phyloP scores from a whole-genome alignment of 345 rosid genomes.

The Cochlearia excelsa region DNA sequence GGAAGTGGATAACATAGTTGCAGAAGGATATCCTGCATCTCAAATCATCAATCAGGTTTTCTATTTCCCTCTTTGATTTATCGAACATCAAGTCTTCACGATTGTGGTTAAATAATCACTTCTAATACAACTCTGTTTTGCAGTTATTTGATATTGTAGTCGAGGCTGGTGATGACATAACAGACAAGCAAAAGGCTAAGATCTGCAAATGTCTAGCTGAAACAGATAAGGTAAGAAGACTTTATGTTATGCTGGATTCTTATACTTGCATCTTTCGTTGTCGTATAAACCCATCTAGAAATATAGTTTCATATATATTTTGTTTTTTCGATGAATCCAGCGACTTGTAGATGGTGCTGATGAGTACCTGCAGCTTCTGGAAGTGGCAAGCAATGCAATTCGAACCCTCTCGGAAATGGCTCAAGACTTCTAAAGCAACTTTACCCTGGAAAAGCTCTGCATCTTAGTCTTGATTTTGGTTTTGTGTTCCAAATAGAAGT shows the following conservation, averaged over 20 bases:
- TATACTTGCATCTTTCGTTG: background rate
- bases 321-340: conserved; percentile 45
- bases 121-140: conserved; percentile 26
- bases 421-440: conserved; percentile 39
- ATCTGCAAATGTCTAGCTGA: conserved; percentile 71
- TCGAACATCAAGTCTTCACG: background rate
- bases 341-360: conserved; percentile 90
- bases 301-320: background rate
- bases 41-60: conserved; percentile 79
- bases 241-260: background rate
- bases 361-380: conserved; percentile 92
- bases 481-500: too few species aligned
- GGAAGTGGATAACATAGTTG: conserved; percentile 72
- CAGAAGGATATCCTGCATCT: conserved; percentile 90
- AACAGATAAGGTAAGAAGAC: conserved; percentile 68
- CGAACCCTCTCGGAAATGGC: conserved; percentile 74
- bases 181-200: conserved; percentile 90
- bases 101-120: background rate
- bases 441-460: too few species aligned
- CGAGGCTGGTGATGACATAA: conserved; percentile 57
- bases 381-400: conserved; percentile 66
- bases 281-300: conserved; percentile 1
- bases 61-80: conserved; percentile 9
- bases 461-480: too few species aligned
- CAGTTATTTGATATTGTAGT: conserved; percentile 72